A percentile compares a stretch with the other conserved stretches of the same genome.
phyloP scores from a whole-genome alignment of 768 basidiomycete genomes.

The Hypholoma sublateritium region DNA sequence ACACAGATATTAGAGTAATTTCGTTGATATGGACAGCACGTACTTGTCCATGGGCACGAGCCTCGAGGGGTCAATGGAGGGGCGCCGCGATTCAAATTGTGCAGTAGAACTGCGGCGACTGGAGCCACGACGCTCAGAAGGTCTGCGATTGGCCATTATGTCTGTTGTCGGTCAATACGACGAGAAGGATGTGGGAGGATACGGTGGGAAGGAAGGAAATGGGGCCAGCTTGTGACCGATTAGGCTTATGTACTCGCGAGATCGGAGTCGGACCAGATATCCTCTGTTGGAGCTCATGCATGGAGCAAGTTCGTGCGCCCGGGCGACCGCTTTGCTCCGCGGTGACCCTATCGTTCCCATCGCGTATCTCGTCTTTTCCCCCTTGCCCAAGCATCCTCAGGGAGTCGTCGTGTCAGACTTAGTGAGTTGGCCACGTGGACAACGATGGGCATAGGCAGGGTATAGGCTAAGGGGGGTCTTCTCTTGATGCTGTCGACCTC shows the following conservation, averaged over 20 bases:
- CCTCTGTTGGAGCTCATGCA: neutral
- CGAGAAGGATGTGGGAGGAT: neutral
- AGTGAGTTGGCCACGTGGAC: too few relatives aligned
- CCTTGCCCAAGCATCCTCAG: too few relatives aligned
- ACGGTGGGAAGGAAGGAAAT: neutral
- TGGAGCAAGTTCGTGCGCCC: neutral
- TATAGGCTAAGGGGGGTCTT: too few relatives aligned
- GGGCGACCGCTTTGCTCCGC: too few relatives aligned
- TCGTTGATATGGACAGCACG: conserved; percentile 4
- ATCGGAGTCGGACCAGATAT: neutral
- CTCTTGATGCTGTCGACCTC: too few relatives aligned
- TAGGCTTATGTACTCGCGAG: conserved; percentile 3
- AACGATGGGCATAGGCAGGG: too few relatives aligned
- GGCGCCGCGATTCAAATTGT: conserved; percentile 48
- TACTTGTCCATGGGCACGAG: conserved; percentile 83
- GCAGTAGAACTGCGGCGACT: conserved; percentile 31
- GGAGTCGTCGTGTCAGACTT: too few relatives aligned
- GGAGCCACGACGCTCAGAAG: conserved; percentile 39
- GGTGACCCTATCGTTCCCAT: too few relatives aligned
- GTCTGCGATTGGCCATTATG: conserved; percentile 6
- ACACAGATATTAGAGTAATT: conserved; percentile 6
- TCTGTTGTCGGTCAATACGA: neutral
- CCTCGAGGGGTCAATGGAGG: conserved; percentile 76
- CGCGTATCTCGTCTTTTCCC: too few relatives aligned
- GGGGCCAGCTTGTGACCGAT: neutral